Evolutionary conservation across 2,329 filamentous ascomycete genomes (phyloP).

Genomic region (Cercospora janseana): DNA sequence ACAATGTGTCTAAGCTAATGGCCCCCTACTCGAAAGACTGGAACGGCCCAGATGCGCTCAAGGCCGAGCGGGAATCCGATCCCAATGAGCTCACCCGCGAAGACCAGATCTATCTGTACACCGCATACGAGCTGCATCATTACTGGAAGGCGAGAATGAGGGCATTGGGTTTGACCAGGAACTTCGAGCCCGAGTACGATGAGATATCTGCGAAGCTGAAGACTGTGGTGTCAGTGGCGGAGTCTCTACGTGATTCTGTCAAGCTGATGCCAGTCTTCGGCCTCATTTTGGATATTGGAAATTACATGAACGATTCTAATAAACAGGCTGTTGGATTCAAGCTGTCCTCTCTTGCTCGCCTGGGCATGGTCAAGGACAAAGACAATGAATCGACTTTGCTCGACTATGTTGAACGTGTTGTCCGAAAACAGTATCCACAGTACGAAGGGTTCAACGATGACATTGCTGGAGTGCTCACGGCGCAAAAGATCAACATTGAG

Average conservation of each 20-base stretch:
- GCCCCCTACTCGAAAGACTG: constrained; percentile 95
- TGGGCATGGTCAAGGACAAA: constrained; percentile 98
- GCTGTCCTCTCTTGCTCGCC: constrained; percentile 83
- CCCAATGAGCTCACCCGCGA: constrained; percentile 85
- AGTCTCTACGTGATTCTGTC: constrained; percentile 85
- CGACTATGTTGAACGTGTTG: constrained; percentile 92
- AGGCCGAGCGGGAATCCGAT: constrained; percentile 77
- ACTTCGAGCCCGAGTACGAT: constrained; percentile 84
- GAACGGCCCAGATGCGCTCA: constrained; percentile 81
- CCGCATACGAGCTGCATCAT: constrained; percentile 89
- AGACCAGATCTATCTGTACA: constrained; percentile 92
- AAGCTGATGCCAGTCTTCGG: constrained; percentile 94
- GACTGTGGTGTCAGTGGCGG: constrained; percentile 81
- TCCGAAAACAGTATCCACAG: constrained; percentile 92
- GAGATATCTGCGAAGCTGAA: constrained; percentile 82
- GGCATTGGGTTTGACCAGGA: constrained; percentile 78
- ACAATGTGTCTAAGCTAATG: constrained; percentile 87
- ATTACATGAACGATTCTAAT: constrained; percentile 99
- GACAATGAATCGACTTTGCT: constrained; percentile 97
- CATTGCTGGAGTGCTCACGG: constrained; percentile 72
- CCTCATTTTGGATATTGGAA: constrained; percentile 94
- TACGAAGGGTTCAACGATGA: constrained; percentile 89
- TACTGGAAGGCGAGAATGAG: constrained; percentile 99
- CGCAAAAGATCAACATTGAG: constrained; percentile 92
- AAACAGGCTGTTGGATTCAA: constrained; percentile 99